Conservation (phyloP, 345 rosid genomes). For the Ricinus communis region DNA sequence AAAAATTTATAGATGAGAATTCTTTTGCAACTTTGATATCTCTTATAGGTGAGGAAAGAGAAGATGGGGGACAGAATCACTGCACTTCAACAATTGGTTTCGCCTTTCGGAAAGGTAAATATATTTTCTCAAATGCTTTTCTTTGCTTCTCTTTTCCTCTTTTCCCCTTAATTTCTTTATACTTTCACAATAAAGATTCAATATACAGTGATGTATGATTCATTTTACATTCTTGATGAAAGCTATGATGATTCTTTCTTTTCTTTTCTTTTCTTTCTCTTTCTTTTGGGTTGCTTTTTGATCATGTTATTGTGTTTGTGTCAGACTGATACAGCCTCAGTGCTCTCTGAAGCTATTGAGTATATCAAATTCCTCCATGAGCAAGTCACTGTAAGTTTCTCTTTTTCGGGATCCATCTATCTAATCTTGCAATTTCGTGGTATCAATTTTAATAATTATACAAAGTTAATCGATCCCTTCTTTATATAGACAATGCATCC, state of each 20-base stretch:
- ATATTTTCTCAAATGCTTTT: slow-evolving; percentile 13
- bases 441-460: background rate
- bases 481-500: background rate
- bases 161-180: too few species aligned
- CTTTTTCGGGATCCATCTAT: background rate
- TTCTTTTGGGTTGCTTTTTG: background rate
- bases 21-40: slow-evolving; percentile 24
- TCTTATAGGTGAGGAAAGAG: slow-evolving; percentile 87
- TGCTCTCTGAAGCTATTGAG: slow-evolving; percentile 96
- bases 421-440: background rate
- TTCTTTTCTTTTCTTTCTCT: background rate
- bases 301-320: slow-evolving; percentile 24
- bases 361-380: slow-evolving; percentile 96
- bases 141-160: too few species aligned
- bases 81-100: slow-evolving; percentile 99
- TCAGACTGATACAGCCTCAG: slow-evolving; percentile 99
- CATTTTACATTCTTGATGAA: slow-evolving; percentile 25
- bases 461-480: too few species aligned
- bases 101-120: slow-evolving; percentile 99
- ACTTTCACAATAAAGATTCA: slow-evolving; percentile 16
- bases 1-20: slow-evolving; percentile 19
- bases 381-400: slow-evolving; percentile 72
- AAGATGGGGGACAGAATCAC: slow-evolving; percentile 99
- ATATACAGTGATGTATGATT: slow-evolving; percentile 5
- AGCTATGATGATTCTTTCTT: background rate